phyloP scores from a whole-genome alignment of 257 asterid species.

The Henckelia pumila region DNA sequence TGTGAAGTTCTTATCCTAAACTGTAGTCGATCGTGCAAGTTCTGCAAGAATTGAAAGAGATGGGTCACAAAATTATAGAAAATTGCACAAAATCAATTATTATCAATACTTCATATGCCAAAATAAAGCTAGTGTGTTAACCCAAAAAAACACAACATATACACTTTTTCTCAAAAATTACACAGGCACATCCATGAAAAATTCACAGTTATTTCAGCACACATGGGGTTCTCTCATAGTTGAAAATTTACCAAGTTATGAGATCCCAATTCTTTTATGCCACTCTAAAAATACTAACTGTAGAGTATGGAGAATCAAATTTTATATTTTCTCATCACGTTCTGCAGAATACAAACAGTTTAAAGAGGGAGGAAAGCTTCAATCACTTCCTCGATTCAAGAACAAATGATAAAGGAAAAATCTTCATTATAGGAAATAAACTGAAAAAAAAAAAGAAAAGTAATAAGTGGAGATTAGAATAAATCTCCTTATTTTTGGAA shows the following conservation, averaged over 20 bases:
- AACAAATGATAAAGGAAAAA: too few relatives aligned
- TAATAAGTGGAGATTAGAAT: too few relatives aligned
- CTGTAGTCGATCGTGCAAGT: conserved; percentile 85
- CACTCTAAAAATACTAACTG: background rate
- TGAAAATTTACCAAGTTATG: background rate
- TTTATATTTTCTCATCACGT: too few relatives aligned
- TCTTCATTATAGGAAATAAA: too few relatives aligned
- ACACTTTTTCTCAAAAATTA: background rate
- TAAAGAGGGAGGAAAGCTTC: too few relatives aligned
- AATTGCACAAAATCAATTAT: background rate
- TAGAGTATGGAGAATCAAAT: background rate
- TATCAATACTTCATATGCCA: conserved; percentile 4
- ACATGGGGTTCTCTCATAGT: background rate
- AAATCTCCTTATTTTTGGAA: too few relatives aligned
- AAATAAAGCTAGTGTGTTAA: conserved; percentile 5
- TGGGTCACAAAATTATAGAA: conserved; percentile 1
- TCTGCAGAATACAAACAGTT: too few relatives aligned
- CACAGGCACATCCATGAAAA: conserved; percentile 17
- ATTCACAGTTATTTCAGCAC: background rate
- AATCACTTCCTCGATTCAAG: too few relatives aligned
- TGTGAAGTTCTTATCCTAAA: conserved; percentile 80
- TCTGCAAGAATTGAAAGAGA: conserved; percentile 48
- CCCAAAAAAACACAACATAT: background rate
- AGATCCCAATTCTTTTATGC: conserved; percentile 1
- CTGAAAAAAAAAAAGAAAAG: too few relatives aligned